Evolutionary conservation across 1,139 yeast genomes (phyloP).

Genomic region (Magnusiomyces suaveolens): DNA sequence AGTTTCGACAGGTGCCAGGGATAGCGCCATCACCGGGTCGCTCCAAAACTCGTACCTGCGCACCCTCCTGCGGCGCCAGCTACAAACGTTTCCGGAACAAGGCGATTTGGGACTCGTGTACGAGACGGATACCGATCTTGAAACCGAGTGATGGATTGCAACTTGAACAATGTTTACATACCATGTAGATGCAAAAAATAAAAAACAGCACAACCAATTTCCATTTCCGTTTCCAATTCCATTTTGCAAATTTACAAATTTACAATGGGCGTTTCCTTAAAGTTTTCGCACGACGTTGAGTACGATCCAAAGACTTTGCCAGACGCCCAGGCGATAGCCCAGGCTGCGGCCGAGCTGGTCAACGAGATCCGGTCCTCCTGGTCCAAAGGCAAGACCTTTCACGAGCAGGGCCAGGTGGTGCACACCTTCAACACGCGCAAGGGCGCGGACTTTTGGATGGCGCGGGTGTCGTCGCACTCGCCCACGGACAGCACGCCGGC

Average conservation of each 20-base stretch:
- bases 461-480: constrained; percentile 36
- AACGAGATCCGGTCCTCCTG: constrained; percentile 18
- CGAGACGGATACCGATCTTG: background rate
- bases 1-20: no score
- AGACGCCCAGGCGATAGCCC: constrained; percentile 18
- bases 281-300: constrained; percentile 14
- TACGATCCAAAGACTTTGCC: constrained; percentile 26
- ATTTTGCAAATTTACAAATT: no score
- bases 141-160: background rate
- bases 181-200: no score
- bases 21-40: background rate
- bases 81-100: background rate
- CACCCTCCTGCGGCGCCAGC: background rate
- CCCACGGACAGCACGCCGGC: background rate
- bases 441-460: constrained; percentile 39
- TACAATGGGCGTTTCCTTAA: background rate
- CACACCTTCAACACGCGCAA: constrained; percentile 34
- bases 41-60: background rate
- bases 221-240: background rate
- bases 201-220: background rate
- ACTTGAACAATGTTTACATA: background rate
- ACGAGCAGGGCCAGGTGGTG: constrained; percentile 21
- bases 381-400: constrained; percentile 21
- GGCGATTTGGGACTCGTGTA: background rate
- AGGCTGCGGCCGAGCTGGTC: constrained; percentile 21